Conservation (phyloP, 352 stramenopile genomes). For the Globisporangium nagaii region DNA sequence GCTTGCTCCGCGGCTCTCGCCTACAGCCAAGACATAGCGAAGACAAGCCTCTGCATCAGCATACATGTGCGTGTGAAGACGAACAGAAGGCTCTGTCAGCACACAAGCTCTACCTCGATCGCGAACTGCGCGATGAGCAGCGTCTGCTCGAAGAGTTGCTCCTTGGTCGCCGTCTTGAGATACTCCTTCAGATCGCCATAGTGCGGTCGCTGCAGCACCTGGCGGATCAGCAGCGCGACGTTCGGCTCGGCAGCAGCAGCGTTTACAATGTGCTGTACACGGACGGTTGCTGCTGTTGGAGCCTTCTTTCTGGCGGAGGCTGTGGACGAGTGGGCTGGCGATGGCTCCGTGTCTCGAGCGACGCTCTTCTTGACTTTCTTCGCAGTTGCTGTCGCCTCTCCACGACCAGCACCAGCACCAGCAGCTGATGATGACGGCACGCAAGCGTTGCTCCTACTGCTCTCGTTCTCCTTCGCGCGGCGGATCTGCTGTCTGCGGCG, state of each 20-base stretch:
- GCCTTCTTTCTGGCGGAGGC: too few species aligned
- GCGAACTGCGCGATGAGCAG: slow-evolving; percentile 34
- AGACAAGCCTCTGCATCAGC: not conserved
- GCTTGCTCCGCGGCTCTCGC: slow-evolving; percentile 16
- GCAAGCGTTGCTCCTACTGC: slow-evolving; percentile 9
- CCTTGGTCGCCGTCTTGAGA: slow-evolving; percentile 28
- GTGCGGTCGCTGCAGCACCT: slow-evolving; percentile 43
- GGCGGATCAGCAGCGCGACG: slow-evolving; percentile 31
- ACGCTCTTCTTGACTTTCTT: slow-evolving; percentile 10
- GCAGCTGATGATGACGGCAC: slow-evolving; percentile 1
- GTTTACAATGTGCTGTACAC: too few species aligned
- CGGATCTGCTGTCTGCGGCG: slow-evolving; percentile 30
- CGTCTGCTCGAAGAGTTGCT: slow-evolving; percentile 45
- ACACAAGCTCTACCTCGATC: slow-evolving; percentile 24
- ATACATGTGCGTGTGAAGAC: too few species aligned
- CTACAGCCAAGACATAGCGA: slow-evolving; percentile 9
- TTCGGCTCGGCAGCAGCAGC: slow-evolving; percentile 13
- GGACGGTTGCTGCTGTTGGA: too few species aligned
- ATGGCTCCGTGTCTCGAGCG: not conserved
- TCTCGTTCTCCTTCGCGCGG: slow-evolving; percentile 13
- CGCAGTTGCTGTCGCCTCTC: not conserved
- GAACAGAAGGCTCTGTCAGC: too few species aligned
- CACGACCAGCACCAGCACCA: too few species aligned
- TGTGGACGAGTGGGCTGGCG: not conserved
- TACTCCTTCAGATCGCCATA: slow-evolving; percentile 34